Evolutionary conservation across 2,329 filamentous ascomycete genomes (phyloP).

Genomic region (Penicillium sp.): DNA sequence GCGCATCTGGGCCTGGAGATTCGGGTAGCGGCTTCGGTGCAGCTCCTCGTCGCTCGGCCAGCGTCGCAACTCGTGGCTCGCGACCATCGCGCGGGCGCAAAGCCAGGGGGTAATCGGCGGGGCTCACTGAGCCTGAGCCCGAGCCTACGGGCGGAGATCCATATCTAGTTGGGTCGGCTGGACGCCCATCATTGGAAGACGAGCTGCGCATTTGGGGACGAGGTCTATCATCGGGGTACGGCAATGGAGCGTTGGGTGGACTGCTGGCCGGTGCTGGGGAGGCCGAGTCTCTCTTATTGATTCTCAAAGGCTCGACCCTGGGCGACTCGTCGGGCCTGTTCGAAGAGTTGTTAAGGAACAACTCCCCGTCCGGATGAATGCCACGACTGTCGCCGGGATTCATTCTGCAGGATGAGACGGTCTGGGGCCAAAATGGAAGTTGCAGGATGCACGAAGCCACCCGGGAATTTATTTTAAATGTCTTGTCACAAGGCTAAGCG

Average conservation of each 20-base stretch:
- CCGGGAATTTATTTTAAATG: slow-evolving; percentile 1
- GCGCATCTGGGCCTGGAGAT: slow-evolving; percentile 72
- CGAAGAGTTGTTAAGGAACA: slow-evolving; percentile 57
- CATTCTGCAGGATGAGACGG: slow-evolving; percentile 34
- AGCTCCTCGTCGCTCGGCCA: slow-evolving; percentile 79
- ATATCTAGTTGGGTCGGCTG: slow-evolving; percentile 28
- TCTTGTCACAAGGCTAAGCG: slow-evolving; percentile 2
- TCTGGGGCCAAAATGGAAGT: slow-evolving; percentile 2
- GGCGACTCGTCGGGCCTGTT: slow-evolving; percentile 59
- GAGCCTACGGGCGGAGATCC: slow-evolving; percentile 26
- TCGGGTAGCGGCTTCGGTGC: slow-evolving; percentile 77
- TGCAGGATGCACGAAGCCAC: slow-evolving; percentile 6
- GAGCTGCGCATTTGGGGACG: slow-evolving; percentile 35
- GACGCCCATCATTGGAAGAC: slow-evolving; percentile 29
- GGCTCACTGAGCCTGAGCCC: slow-evolving; percentile 26
- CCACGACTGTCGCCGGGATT: slow-evolving; percentile 52
- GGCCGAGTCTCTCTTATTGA: slow-evolving; percentile 74
- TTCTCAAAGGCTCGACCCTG: slow-evolving; percentile 78
- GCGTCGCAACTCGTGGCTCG: slow-evolving; percentile 57
- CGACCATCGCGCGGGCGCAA: slow-evolving; percentile 48
- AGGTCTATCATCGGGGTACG: slow-evolving; percentile 69
- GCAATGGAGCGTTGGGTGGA: slow-evolving; percentile 56
- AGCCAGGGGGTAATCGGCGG: slow-evolving; percentile 40
- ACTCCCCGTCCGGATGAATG: slow-evolving; percentile 78
- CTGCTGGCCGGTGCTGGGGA: slow-evolving; percentile 48